A percentile compares a stretch with the other conserved stretches of the same genome.
Evolutionary conservation across 1,139 yeast genomes (phyloP).

Genomic region (Candida tetrigidarum): DNA sequence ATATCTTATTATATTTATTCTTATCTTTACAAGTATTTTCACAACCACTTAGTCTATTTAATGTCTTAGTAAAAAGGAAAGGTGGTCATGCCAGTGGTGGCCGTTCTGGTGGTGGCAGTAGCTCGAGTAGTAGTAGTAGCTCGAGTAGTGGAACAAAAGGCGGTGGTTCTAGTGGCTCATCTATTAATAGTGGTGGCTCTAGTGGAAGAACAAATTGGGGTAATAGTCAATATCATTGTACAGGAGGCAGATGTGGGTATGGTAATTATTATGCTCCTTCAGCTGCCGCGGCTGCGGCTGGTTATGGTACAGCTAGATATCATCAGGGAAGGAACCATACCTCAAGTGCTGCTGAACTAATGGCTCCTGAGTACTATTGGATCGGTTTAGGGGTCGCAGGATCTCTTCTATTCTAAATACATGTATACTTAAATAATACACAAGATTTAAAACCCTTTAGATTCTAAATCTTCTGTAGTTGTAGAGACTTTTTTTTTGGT

Average conservation of each 20-base stretch:
- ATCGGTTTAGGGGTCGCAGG: not conserved
- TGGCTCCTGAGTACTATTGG: not conserved
- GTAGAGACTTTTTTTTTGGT: not conserved
- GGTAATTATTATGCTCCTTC: constrained; percentile 18
- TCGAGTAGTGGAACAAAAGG: constrained; percentile 7
- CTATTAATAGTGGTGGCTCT: not conserved
- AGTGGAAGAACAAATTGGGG: constrained; percentile 1
- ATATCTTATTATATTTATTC: not conserved
- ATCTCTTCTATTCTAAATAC: not conserved
- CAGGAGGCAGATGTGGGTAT: constrained; percentile 14
- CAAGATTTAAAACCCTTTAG: not conserved
- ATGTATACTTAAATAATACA: not conserved
- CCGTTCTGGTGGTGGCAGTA: constrained; percentile 11
- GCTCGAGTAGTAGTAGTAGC: constrained; percentile 18
- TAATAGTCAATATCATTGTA: constrained; percentile 11
- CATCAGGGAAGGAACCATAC: constrained; percentile 8
- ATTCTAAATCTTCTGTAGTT: not conserved
- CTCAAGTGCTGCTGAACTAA: not conserved
- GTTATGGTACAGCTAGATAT: constrained; percentile 17
- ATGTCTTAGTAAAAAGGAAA: not conserved
- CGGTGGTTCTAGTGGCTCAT: constrained; percentile 1
- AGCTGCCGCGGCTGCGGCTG: constrained; percentile 18
- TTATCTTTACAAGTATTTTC: not conserved
- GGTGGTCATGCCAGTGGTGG: constrained; percentile 3
- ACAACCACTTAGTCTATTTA: not conserved